Percentiles rank a stretch among this genome's conserved stretches.
Conservation (phyloP, 192 early-diverging fungal species). For the Backusella morwellensis region DNA sequence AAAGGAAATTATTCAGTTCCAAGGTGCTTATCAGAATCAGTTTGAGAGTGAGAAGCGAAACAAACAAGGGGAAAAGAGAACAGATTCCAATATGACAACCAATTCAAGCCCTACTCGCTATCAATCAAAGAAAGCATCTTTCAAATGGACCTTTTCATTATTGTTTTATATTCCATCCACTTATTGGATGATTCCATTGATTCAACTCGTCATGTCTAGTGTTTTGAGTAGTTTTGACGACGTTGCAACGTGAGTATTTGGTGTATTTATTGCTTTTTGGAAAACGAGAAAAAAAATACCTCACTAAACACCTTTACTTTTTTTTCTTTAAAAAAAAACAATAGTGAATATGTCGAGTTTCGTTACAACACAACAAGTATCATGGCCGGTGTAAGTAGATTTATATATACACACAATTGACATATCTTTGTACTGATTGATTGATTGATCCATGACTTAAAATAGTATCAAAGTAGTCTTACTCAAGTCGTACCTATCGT, state of each 20-base stretch:
- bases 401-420: background rate
- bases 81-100: background rate
- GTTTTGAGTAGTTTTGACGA: constrained; percentile 35
- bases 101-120: background rate
- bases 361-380: constrained; percentile 24
- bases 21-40: background rate
- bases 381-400: constrained; percentile 27
- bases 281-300: background rate
- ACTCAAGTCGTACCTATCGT: constrained; percentile 56
- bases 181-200: constrained; percentile 31
- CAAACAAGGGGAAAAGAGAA: background rate
- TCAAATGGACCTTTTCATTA: constrained; percentile 10
- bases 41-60: background rate
- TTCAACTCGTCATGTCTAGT: constrained; percentile 31
- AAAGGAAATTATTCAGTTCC: background rate
- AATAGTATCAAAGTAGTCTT: constrained; percentile 41
- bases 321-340: background rate
- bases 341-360: constrained; percentile 31
- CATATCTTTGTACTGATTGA: background rate
- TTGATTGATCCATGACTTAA: background rate
- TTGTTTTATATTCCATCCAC: constrained; percentile 23
- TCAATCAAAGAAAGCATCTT: background rate
- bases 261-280: background rate
- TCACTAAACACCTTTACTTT: background rate
- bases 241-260: constrained; percentile 24